Evolutionary conservation across 495 filamentous ascomycete genomes (phyloP), one percentile per base, ranked within the genome.

Genomic region (Xylaria palmicola): DNA sequence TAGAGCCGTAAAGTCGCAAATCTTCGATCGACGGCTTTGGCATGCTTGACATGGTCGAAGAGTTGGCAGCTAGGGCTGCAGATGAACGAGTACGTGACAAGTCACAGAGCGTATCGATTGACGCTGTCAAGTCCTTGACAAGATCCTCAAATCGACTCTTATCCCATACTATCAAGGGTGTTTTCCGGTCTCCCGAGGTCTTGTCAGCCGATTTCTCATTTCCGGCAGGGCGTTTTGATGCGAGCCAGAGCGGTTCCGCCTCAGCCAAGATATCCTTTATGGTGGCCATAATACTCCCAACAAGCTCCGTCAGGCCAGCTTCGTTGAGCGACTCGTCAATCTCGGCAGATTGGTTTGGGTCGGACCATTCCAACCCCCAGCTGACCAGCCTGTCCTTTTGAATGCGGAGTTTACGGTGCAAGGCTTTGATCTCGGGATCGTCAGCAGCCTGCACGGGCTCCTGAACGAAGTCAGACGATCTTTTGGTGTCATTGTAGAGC

Each of bases 301-400:
- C 93, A 2, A 93, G 82, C 74, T 95, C 90, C 63, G 89, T 92
- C 56, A 93, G 82, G 29, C 92, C 92, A 50, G 92, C 92, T 58
- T 88, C 84, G 58, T 86, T 90, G 29, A 95, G 77, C 0, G 89
- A 89, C 69, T 92, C 90, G 70, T 96, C 92, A 69, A 96, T 96
- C 64, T 90, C 91, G 63, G 88, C 85, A 44, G 80, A 77, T 68
- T 84, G 81, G 62, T 72, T 75, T 4, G 81, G 79, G 65, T 94
- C 91, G 52, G 85, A 93, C 93, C 93, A 97, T 70, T 93, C 89
- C 57, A 96, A 75, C 2, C 91, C 93, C 93, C 93, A 97, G 39
- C 88, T 87, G 47, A 93, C 84, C 62, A 96, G 77, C 30, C 93
- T 78, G 73, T 89, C 85, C 69, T 89, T 89, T 70, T 90, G 86